Conservation (phyloP, 495 filamentous ascomycete species). For the Xylaria telfairii region DNA sequence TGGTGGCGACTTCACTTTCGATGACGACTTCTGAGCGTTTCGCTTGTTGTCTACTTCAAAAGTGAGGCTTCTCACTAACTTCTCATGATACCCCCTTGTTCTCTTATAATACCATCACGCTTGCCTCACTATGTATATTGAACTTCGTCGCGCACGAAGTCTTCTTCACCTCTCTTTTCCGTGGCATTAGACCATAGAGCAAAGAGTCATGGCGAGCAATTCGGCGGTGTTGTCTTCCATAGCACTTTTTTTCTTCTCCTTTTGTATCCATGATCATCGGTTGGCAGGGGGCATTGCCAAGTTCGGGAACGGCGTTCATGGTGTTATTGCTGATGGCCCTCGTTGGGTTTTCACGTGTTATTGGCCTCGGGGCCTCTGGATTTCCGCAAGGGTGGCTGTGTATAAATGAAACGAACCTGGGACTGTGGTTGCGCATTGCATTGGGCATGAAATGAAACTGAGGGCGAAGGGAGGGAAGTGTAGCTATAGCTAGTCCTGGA, state of each 20-base stretch:
- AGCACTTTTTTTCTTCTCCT: not conserved
- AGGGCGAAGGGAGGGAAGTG: not conserved
- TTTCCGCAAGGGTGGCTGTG: not conserved
- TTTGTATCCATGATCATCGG: not conserved
- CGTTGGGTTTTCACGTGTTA: not conserved
- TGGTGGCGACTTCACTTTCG: conserved; percentile 84
- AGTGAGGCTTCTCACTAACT: conserved; percentile 6
- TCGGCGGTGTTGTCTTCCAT: conserved; percentile 4
- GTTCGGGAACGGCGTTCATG: conserved; percentile 5
- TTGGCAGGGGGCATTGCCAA: not conserved
- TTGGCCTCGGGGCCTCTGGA: not conserved
- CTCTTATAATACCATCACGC: not conserved
- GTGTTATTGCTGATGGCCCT: not conserved
- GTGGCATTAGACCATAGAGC: conserved; percentile 27
- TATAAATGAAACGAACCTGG: not conserved
- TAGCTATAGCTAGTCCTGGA: conserved; percentile 16
- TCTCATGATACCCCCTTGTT: conserved; percentile 37
- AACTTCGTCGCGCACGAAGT: conserved; percentile 12
- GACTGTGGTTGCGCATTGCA: not conserved
- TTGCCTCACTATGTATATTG: conserved; percentile 23
- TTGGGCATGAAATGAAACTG: conserved; percentile 3
- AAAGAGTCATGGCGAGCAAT: conserved; percentile 27
- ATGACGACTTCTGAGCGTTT: conserved; percentile 88
- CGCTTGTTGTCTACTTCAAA: conserved; percentile 9
- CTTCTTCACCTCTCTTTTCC: not conserved